Percentiles rank a stretch among this genome's conserved stretches.
These are phyloP conservation scores for Fusarium begoniae DNA, from an alignment of 2,329 filamentous ascomycete genomes.

Conservation along the genomic window DNA sequence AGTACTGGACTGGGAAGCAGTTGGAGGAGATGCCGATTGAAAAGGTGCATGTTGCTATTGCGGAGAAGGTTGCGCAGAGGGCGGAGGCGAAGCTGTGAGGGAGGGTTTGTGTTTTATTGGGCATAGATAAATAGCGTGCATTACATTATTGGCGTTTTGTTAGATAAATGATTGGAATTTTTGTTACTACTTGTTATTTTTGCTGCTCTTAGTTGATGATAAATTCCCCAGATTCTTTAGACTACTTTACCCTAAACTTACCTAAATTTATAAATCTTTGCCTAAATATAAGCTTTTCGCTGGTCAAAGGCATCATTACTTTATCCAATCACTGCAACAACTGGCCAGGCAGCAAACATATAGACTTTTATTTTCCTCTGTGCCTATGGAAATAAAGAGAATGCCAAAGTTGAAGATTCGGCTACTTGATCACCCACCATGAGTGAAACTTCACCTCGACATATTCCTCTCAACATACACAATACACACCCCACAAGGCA, in stretches of 20 bases:
- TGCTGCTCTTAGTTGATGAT: not conserved
- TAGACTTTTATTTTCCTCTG: not conserved
- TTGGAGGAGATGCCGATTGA: constrained; percentile 58
- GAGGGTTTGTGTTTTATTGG: not conserved
- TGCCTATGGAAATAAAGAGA: no score
- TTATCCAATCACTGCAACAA: no score
- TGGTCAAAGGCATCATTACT: no score
- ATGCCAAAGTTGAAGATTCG: rapidly evolving
- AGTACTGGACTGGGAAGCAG: constrained; percentile 71
- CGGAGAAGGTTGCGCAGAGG: constrained; percentile 40
- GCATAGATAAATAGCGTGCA: constrained; percentile 22
- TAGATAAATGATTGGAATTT: not conserved
- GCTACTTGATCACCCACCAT: rapidly evolving
- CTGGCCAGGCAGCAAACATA: rapidly evolving
- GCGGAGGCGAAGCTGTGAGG: constrained; percentile 30
- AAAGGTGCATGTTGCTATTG: constrained; percentile 38
- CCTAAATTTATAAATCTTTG: not conserved
- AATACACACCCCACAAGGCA: not conserved
- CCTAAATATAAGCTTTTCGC: not conserved
- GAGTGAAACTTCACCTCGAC: rapidly evolving
- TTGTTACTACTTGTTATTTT: not conserved
- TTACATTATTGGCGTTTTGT: constrained; percentile 8
- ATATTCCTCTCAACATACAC: not conserved
- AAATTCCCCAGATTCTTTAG: not conserved
- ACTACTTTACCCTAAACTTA: not conserved